Conservation (phyloP, 1,284 basidiomycete genomes). For the Amylostereum chailletii region DNA sequence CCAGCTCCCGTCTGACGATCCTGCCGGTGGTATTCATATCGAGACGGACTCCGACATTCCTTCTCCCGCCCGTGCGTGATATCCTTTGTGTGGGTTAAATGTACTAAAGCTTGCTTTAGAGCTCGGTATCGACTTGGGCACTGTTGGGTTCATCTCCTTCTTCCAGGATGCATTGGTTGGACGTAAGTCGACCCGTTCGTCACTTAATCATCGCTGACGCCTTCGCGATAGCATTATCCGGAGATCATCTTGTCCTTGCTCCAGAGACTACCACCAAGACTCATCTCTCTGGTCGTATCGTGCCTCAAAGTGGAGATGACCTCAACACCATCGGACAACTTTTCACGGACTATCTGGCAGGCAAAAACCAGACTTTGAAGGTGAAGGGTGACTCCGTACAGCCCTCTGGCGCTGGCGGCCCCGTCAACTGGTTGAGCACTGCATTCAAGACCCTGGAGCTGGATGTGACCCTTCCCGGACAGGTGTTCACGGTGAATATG, state of each 20-base stretch:
- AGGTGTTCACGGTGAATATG: constrained; percentile 40
- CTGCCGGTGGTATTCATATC: constrained; percentile 63
- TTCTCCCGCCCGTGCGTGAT: constrained; percentile 43
- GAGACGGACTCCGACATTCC: constrained; percentile 62
- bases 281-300: constrained; percentile 54
- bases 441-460: constrained; percentile 66
- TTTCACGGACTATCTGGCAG: constrained; percentile 63
- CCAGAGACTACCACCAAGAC: constrained; percentile 40
- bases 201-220: neutral
- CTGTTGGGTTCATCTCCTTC: constrained; percentile 55
- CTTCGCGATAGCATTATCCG: constrained; percentile 35
- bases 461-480: constrained; percentile 55
- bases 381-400: constrained; percentile 58
- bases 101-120: constrained; percentile 28
- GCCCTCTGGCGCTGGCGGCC: constrained; percentile 38
- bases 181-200: constrained; percentile 30
- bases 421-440: constrained; percentile 59
- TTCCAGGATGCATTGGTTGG: constrained; percentile 47
- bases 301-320: constrained; percentile 48
- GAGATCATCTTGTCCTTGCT: constrained; percentile 41
- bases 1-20: constrained; percentile 53
- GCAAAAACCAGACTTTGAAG: constrained; percentile 54
- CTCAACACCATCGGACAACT: constrained; percentile 52
- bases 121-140: constrained; percentile 67
- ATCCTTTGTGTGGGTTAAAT: neutral